Evolutionary conservation across 2,329 filamentous ascomycete genomes (phyloP).

Genomic region (Epichloe uncinata): DNA sequence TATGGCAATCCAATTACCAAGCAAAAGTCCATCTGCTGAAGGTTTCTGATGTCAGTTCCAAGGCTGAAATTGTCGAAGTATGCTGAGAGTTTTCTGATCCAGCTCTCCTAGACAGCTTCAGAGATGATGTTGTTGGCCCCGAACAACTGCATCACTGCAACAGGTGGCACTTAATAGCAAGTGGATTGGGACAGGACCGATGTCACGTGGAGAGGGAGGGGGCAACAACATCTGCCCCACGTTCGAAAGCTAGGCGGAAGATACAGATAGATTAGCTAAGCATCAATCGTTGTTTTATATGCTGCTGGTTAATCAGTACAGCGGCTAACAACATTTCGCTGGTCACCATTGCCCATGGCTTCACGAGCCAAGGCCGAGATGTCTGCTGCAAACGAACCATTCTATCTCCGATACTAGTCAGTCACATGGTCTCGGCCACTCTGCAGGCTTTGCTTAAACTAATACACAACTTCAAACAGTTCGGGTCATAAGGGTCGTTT

Average conservation of each 20-base stretch:
- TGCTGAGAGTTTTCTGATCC: slow-evolving; percentile 14
- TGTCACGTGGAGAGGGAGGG: slow-evolving; percentile 3
- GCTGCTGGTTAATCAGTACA: background rate
- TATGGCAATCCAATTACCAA: background rate
- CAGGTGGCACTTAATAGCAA: slow-evolving; percentile 5
- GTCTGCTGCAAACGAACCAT: slow-evolving; percentile 62
- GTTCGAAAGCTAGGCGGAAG: background rate
- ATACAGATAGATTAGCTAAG: background rate
- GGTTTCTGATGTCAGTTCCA: slow-evolving; percentile 12
- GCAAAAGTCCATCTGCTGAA: slow-evolving; percentile 1
- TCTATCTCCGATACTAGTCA: slow-evolving; percentile 97
- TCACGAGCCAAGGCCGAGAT: slow-evolving; percentile 24
- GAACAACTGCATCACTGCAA: background rate
- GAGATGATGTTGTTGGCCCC: slow-evolving; percentile 2
- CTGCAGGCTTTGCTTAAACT: background rate
- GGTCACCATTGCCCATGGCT: background rate
- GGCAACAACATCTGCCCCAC: background rate
- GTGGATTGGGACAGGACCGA: background rate
- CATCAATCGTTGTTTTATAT: background rate
- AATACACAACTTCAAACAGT: slow-evolving; percentile 32
- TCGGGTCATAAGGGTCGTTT: slow-evolving; percentile 96
- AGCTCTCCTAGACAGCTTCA: slow-evolving; percentile 11
- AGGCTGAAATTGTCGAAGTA: slow-evolving; percentile 15
- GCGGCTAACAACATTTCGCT: background rate
- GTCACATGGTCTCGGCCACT: slow-evolving; percentile 19